Evolutionary conservation across 768 basidiomycete species (phyloP).

Genomic region (Suillus brevipes): DNA sequence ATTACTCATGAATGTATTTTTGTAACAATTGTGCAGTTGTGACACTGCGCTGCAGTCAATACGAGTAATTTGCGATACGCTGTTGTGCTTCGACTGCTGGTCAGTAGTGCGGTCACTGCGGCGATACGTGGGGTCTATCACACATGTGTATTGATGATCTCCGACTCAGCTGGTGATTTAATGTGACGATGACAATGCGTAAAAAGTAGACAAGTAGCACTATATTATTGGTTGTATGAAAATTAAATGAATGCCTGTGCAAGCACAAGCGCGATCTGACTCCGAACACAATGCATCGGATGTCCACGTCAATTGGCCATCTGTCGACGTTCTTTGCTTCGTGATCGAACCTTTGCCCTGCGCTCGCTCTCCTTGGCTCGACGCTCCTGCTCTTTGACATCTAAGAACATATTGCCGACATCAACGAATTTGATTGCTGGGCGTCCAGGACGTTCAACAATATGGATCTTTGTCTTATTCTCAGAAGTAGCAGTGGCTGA

Average conservation of each 20-base stretch:
- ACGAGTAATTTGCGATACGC: neutral
- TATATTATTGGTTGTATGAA: neutral
- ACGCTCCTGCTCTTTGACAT: conserved; percentile 51
- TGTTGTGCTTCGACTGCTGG: neutral
- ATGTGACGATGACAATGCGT: neutral
- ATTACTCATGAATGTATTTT: neutral
- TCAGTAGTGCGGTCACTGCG: neutral
- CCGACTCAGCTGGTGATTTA: neutral
- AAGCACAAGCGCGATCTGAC: neutral
- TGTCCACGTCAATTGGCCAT: neutral
- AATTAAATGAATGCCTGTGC: too few species aligned
- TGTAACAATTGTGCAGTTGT: neutral
- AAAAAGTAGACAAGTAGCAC: too few species aligned
- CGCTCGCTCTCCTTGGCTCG: conserved; percentile 53
- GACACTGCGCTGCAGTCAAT: neutral
- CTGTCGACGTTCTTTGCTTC: conserved; percentile 22
- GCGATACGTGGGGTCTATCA: neutral
- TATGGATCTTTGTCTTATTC: conserved; percentile 37
- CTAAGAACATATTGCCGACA: conserved; percentile 69
- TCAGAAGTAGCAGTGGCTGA: conserved; percentile 40
- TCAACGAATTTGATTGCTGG: conserved; percentile 69
- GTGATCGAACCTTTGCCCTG: conserved; percentile 37
- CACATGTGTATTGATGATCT: neutral
- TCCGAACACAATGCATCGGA: neutral
- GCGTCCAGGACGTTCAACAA: conserved; percentile 44